Conservation (phyloP, 1,284 basidiomycete species). For the Ganoderma sinense region DNA sequence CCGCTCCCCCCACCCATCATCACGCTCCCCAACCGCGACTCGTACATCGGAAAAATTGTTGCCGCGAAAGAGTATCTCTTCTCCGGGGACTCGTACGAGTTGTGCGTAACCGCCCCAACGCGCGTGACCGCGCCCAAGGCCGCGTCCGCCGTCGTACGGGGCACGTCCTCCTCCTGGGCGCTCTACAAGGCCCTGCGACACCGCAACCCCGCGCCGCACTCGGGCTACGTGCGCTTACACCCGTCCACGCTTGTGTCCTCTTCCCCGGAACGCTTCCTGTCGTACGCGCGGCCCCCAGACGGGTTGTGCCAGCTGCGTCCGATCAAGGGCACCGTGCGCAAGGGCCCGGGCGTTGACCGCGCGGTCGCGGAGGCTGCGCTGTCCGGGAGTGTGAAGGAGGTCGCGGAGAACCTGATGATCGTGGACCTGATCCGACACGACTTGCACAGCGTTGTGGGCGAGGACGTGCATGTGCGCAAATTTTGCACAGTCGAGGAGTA, state of each 20-base stretch:
- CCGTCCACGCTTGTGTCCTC: conserved; percentile 77
- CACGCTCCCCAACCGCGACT: conserved; percentile 58
- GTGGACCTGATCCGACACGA: conserved; percentile 97
- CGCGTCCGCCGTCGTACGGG: conserved; percentile 38
- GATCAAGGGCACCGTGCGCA: conserved; percentile 92
- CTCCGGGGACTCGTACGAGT: conserved; percentile 94
- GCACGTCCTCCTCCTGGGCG: conserved; percentile 69
- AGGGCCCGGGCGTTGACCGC: conserved; percentile 67
- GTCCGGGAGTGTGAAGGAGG: conserved; percentile 85
- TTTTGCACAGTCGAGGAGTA: conserved; percentile 94
- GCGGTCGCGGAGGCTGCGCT: conserved; percentile 71
- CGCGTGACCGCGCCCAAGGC: conserved; percentile 52
- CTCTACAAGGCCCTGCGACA: conserved; percentile 76
- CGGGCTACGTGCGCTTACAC: conserved; percentile 81
- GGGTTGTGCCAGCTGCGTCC: conserved; percentile 86
- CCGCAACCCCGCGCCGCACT: conserved; percentile 92
- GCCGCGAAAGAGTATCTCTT: conserved; percentile 80
- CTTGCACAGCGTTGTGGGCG: conserved; percentile 78
- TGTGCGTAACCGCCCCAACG: conserved; percentile 90
- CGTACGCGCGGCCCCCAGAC: conserved; percentile 74
- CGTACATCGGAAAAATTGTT: conserved; percentile 80
- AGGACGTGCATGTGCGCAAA: conserved; percentile 83
- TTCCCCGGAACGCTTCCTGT: conserved; percentile 94
- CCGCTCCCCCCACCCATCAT: conserved; percentile 43
- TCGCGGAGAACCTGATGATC: conserved; percentile 99